Percentiles rank a stretch among this genome's conserved stretches.
Evolutionary conservation across 176 grass and related monocot genomes (phyloP).

Genomic region (Otatea glauca): DNA sequence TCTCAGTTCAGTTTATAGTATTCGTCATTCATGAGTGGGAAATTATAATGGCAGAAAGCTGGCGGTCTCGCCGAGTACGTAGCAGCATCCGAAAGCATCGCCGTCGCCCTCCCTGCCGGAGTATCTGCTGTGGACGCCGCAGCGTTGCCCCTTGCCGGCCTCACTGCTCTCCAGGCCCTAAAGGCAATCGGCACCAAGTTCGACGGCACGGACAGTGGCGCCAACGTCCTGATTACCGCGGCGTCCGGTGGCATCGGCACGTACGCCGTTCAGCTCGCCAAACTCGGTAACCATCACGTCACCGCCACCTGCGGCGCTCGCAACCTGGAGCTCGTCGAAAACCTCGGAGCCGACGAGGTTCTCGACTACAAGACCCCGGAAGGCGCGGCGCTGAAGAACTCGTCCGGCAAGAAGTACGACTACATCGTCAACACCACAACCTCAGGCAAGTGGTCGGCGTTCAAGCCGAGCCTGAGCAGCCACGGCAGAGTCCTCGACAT

Average conservation of each 20-base stretch:
- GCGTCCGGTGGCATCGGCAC: slow-evolving; percentile 56
- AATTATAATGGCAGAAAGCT: not conserved
- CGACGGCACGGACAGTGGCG: slow-evolving; percentile 25
- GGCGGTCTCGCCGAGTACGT: slow-evolving; percentile 58
- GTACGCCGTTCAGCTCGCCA: slow-evolving; percentile 60
- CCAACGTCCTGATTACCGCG: slow-evolving; percentile 49
- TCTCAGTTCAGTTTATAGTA: too few relatives aligned
- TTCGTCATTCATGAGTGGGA: too few relatives aligned
- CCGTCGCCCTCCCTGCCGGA: slow-evolving; percentile 7
- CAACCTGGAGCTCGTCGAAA: slow-evolving; percentile 47
- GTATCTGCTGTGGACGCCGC: slow-evolving; percentile 41
- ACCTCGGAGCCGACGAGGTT: slow-evolving; percentile 39
- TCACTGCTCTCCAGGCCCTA: slow-evolving; percentile 43
- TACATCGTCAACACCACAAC: not conserved
- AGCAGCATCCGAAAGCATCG: slow-evolving; percentile 17
- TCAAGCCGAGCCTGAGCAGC: not conserved
- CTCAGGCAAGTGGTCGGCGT: not conserved
- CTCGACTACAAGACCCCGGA: slow-evolving; percentile 19
- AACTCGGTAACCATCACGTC: slow-evolving; percentile 46
- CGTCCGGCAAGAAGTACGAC: slow-evolving; percentile 55
- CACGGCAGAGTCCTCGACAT: not conserved
- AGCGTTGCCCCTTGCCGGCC: slow-evolving; percentile 35
- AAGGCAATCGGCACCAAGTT: slow-evolving; percentile 43
- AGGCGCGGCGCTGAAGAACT: slow-evolving; percentile 34
- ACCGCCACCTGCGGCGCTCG: slow-evolving; percentile 60